These are phyloP conservation scores for Penicillium capsulatum DNA, from an alignment of 2,329 filamentous ascomycete species.

Conservation along the genomic window DNA sequence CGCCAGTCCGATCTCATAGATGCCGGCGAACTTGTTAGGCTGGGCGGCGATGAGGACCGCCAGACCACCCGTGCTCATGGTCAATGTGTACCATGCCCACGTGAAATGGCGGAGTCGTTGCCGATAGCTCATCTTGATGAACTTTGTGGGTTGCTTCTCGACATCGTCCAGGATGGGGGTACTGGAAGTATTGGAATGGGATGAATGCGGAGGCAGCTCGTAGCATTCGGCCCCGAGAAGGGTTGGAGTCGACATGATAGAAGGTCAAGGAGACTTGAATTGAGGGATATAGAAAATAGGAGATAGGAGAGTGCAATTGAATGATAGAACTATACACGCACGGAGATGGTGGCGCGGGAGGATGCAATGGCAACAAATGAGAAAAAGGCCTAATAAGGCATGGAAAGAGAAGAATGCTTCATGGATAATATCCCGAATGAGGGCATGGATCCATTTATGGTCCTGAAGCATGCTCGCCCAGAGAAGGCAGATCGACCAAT, in stretches of 20 bases:
- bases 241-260: conserved; percentile 14
- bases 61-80: conserved; percentile 71
- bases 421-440: too few species aligned
- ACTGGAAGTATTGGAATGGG: conserved; percentile 20
- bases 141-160: conserved; percentile 16
- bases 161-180: conserved; percentile 19
- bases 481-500: not conserved
- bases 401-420: conserved; percentile 1
- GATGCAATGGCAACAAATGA: conserved; percentile 1
- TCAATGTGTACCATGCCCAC: conserved; percentile 70
- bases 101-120: conserved; percentile 52
- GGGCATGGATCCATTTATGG: not conserved
- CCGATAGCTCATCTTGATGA: conserved; percentile 15
- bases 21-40: conserved; percentile 61
- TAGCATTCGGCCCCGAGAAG: conserved; percentile 14
- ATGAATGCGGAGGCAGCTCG: conserved; percentile 19
- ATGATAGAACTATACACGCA: too few species aligned
- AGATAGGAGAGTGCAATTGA: not conserved
- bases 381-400: not conserved
- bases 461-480: not conserved
- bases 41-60: conserved; percentile 59
- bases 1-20: conserved; percentile 60
- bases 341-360: too few species aligned
- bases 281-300: not conserved
- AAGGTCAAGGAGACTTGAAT: not conserved